Conservation (phyloP, 192 early-diverging fungal species). For the Linnemannia zychae region DNA sequence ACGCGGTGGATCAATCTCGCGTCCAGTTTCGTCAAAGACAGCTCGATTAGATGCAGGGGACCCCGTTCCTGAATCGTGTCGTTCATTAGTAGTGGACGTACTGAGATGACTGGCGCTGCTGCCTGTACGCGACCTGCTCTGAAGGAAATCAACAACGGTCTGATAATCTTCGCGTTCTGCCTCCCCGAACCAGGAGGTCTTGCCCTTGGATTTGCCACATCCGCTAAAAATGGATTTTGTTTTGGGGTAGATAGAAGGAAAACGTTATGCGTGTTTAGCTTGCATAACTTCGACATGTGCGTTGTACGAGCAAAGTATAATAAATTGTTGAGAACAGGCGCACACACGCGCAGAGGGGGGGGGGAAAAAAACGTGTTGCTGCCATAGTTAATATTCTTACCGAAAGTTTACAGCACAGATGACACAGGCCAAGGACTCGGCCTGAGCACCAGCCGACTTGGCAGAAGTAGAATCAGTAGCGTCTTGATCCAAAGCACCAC, state of each 20-base stretch:
- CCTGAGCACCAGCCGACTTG: neutral
- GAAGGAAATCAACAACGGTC: constrained; percentile 51
- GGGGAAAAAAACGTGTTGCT: neutral
- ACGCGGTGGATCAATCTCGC: constrained; percentile 33
- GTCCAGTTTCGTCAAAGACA: constrained; percentile 41
- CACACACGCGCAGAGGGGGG: too few relatives aligned
- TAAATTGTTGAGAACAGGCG: neutral
- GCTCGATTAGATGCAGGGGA: constrained; percentile 9
- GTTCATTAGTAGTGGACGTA: neutral
- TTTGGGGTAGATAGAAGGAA: neutral
- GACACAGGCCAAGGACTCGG: constrained; percentile 33
- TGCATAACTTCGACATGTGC: constrained; percentile 5
- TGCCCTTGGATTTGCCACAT: constrained; percentile 55
- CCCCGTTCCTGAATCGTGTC: neutral
- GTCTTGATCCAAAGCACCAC: neutral
- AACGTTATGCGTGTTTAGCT: constrained; percentile 1
- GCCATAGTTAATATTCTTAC: constrained; percentile 14
- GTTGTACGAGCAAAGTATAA: neutral
- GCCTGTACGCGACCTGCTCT: constrained; percentile 20
- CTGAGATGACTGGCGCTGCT: constrained; percentile 5
- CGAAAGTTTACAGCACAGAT: constrained; percentile 60
- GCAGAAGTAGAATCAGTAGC: neutral
- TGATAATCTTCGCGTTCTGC: constrained; percentile 57
- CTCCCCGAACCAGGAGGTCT: constrained; percentile 57
- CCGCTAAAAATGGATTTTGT: constrained; percentile 25